Percentiles rank a stretch among this genome's conserved stretches.
Evolutionary conservation across 805 yeast genomes (phyloP).

Genomic region (Ogataea philodendri): DNA sequence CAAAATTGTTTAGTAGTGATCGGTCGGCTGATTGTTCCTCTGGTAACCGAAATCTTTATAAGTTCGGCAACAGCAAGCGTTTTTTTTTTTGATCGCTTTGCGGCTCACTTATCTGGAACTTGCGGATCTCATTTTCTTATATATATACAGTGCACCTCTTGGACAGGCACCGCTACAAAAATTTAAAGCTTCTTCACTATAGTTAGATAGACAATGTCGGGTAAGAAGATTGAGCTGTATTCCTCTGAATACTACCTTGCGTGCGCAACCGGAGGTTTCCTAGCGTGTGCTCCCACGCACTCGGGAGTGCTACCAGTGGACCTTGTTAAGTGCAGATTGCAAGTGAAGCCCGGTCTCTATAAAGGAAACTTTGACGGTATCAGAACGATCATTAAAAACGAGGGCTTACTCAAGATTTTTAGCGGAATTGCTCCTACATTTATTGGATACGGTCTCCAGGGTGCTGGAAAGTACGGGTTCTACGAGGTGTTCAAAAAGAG

Average conservation of each 20-base stretch:
- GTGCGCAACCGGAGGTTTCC: constrained; percentile 73
- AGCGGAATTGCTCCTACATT: constrained; percentile 93
- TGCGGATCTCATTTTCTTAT: constrained; percentile 6
- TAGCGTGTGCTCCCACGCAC: constrained; percentile 98
- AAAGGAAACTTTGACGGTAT: constrained; percentile 80
- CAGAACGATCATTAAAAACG: constrained; percentile 64
- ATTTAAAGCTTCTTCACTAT: not conserved
- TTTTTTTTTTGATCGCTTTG: constrained; percentile 2
- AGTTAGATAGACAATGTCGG: constrained; percentile 4
- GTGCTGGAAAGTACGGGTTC: constrained; percentile 96
- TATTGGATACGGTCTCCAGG: constrained; percentile 91
- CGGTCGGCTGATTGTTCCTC: not conserved
- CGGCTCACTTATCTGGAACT: constrained; percentile 11
- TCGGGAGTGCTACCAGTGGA: constrained; percentile 91
- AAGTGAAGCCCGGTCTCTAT: constrained; percentile 75
- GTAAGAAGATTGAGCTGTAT: constrained; percentile 47
- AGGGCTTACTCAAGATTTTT: constrained; percentile 73
- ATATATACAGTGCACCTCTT: not conserved
- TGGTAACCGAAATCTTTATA: not conserved
- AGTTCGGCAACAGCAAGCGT: not conserved
- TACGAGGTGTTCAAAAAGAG: constrained; percentile 87
- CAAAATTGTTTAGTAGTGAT: constrained; percentile 3
- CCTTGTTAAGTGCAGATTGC: constrained; percentile 89
- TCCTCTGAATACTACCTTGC: constrained; percentile 65
- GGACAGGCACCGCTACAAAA: too few relatives aligned